These are phyloP conservation scores for Penicillium nucicola DNA, from an alignment of 495 filamentous ascomycete genomes.

Conservation along the genomic window DNA sequence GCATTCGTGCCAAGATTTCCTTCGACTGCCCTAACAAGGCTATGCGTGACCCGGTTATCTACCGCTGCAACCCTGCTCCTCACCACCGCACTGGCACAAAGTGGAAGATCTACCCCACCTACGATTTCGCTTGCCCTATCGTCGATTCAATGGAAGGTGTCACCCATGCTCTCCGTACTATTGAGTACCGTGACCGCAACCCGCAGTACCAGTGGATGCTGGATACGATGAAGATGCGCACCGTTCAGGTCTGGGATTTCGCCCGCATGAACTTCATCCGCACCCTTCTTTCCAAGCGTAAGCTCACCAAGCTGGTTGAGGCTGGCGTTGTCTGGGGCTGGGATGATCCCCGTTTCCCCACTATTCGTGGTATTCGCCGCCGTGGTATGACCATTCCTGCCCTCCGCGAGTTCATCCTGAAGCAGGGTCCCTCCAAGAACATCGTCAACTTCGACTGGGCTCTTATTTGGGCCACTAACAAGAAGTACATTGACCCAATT, in stretches of 20 bases:
- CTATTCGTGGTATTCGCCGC: constrained; percentile 80
- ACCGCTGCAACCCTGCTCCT: constrained; percentile 72
- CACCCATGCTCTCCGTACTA: constrained; percentile 91
- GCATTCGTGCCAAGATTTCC: constrained; percentile 86
- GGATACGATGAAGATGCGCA: constrained; percentile 76
- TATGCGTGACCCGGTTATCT: constrained; percentile 91
- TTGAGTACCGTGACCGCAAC: constrained; percentile 96
- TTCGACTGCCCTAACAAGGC: constrained; percentile 81
- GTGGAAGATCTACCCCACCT: constrained; percentile 97
- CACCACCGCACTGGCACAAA: constrained; percentile 87
- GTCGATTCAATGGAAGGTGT: constrained; percentile 90
- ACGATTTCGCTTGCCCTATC: constrained; percentile 90
- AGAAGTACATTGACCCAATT: constrained; percentile 90
- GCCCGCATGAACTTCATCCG: constrained; percentile 93
- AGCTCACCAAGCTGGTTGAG: constrained; percentile 91
- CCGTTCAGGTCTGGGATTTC: constrained; percentile 97
- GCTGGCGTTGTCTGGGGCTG: constrained; percentile 83
- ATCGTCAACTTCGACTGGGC: constrained; percentile 90
- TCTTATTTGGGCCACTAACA: constrained; percentile 90
- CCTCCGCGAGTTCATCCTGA: constrained; percentile 86
- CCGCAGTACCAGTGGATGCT: constrained; percentile 97
- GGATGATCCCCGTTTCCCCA: constrained; percentile 95
- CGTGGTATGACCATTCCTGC: constrained; percentile 91
- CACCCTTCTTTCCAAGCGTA: constrained; percentile 89
- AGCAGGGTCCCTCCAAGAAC: constrained; percentile 86